Percentiles rank a stretch among this genome's conserved stretches.
Evolutionary conservation across 2,329 filamentous ascomycete species (phyloP).

Genomic region (Tolypocladium nubicola): DNA sequence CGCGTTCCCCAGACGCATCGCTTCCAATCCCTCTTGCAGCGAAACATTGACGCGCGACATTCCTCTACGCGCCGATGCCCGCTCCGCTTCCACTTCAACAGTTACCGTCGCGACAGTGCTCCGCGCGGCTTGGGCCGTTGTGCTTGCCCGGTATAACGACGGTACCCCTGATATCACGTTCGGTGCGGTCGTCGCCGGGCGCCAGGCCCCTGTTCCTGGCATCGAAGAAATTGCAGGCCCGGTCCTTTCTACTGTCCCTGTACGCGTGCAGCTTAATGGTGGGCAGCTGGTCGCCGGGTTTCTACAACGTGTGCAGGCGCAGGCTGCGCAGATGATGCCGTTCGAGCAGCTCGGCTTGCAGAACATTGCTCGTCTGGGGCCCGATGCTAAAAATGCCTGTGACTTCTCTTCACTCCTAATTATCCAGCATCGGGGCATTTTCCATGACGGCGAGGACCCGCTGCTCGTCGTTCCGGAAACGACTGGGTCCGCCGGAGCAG

Average conservation of each 20-base stretch:
- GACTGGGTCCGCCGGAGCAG: too few relatives aligned
- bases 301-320: slow-evolving; percentile 6
- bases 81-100: too few relatives aligned
- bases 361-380: slow-evolving; percentile 6
- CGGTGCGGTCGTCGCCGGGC: background rate
- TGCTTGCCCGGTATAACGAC: background rate
- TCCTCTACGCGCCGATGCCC: too few relatives aligned
- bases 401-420: slow-evolving; percentile 3
- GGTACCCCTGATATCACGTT: background rate
- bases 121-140: background rate
- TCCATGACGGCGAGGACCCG: too few relatives aligned
- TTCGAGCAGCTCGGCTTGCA: slow-evolving; percentile 11
- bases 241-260: background rate
- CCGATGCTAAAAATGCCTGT: slow-evolving; percentile 3
- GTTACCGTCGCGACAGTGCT: background rate
- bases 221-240: background rate
- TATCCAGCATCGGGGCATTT: background rate
- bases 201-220: background rate
- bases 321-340: slow-evolving; percentile 5
- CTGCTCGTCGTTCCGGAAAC: too few relatives aligned
- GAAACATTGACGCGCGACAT: too few relatives aligned
- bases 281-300: background rate
- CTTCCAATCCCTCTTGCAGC: too few relatives aligned
- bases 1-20: too few relatives aligned
- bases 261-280: too few relatives aligned